Evolutionary conservation across 495 filamentous ascomycete species (phyloP), one percentile per base, ranked within the genome.

Genomic region (Neurospora sp.): DNA sequence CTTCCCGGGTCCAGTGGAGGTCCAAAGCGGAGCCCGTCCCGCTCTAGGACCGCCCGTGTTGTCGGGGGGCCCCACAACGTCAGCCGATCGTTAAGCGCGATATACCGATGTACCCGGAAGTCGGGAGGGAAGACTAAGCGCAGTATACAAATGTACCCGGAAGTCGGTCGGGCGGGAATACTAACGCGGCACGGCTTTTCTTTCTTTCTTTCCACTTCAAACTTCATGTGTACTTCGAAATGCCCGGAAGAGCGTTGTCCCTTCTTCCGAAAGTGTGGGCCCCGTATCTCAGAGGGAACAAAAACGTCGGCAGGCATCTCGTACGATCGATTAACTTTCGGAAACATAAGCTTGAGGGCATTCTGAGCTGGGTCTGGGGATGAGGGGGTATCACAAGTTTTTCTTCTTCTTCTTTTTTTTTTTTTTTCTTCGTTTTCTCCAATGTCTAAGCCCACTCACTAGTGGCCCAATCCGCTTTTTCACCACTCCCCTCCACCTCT

Each of bases 331-430:
- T 40, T 41, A 11, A 6, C 37, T 18, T 61, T 68, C 16, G 2
- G 8, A 16, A 14, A 12, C 37, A 37, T 37, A 14, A 39, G 22
- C 16, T 37, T 31, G 44, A 69, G 31, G 27, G n/a, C n/a, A 40
- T 39, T 70, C 41, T 10, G 38, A 39, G 44, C 31, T 70, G 69
- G 39, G 20, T 37, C 38, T 44, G 27, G 35, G 38, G 16, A 31
- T 44, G 40, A 59, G 20, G 53, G 53, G 53, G 71, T 77, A 77
- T 78, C 75, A 75, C 71, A n/a, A 38, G 40, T 38, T 70, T 37
- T 48, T 70, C 70, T 73, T 73, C 71, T 69, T 8, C n/a, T n/a
- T n/a, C n/a, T n/a, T 74, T 48, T 70, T 65, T 35, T 72, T 38
- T 44, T 11, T 37, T 37, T 0, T 37, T 71, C 48, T 71, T 61